Evolutionary conservation across 805 yeast genomes (phyloP), one percentile per base, ranked within the genome.

Genomic region (Sugiyamaella lignohabitans): DNA sequence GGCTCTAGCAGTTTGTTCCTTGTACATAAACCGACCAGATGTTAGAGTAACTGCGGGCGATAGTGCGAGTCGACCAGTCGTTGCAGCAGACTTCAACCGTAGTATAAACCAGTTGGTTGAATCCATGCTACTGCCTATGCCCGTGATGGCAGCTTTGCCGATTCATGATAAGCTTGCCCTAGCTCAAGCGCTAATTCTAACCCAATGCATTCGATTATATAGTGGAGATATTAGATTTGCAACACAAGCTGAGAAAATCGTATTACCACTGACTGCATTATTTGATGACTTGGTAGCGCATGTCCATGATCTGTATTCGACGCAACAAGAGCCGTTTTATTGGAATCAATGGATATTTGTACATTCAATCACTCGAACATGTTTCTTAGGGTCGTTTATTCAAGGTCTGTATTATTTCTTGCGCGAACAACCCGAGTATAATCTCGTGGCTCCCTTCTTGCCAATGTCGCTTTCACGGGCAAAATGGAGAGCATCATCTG

Each of bases 1-100:
- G 5, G 52, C 52, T 6, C 32, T 42, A 19, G 17, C 51, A 8
- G 42, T 45, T 4, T 47, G 51, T 24, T 23, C 48, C 14, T 42
- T 49, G 8, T 19, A 38, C 27, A 40, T 38, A 16, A 18, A n/a
- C 35, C 18, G 17, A 6, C 34, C 29, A 14, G n/a, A 18, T 14
- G 38, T 17, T n/a, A 40, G 20, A 16, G 42, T 41, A 19, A 22
- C 14, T 10, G 36, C 32, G 4, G 19, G 23, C 36, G 8, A 11
- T 16, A 8, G 11, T 27, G 32, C 32, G 8, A 27, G 14, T n/a
- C 40, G 14, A 27, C 14, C 32, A 14, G 11, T 27, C 11, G 14
- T 44, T 19, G 19, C 24, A 11, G 11, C 18, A 4, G 35, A 35
- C 10, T 10, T 16, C 19, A 14, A 27, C 14, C 32, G 32, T 27